These are phyloP conservation scores for Colletotrichum somersetense DNA, from an alignment of 2,329 filamentous ascomycete genomes.

Conservation along the genomic window DNA sequence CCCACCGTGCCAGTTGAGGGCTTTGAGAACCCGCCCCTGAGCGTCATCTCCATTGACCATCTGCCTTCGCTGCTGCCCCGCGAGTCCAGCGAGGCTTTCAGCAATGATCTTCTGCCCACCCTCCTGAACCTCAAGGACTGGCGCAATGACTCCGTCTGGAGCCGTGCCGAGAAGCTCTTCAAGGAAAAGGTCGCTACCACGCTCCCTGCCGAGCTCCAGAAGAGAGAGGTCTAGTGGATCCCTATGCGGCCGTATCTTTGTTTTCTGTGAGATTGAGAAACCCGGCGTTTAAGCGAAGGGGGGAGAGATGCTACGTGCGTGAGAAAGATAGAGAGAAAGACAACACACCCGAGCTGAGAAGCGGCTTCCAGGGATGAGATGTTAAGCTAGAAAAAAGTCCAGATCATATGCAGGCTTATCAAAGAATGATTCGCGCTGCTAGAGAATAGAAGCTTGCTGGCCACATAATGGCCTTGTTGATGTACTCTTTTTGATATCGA, in stretches of 20 bases:
- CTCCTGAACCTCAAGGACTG: slow-evolving; percentile 83
- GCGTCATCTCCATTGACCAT: slow-evolving; percentile 90
- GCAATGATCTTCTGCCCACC: slow-evolving; percentile 80
- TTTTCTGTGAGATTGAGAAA: slow-evolving; percentile 26
- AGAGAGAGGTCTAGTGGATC: slow-evolving; percentile 39
- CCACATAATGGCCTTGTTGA: slow-evolving; percentile 5
- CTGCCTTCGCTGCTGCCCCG: slow-evolving; percentile 85
- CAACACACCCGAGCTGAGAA: slow-evolving; percentile 12
- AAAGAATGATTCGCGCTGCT: neutral
- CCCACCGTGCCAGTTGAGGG: slow-evolving; percentile 84
- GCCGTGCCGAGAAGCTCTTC: slow-evolving; percentile 86
- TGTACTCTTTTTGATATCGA: slow-evolving; percentile 8
- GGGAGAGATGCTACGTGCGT: neutral
- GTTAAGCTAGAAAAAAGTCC: slow-evolving; percentile 26
- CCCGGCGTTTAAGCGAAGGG: slow-evolving; percentile 24
- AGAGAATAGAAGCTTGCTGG: slow-evolving; percentile 5
- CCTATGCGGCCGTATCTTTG: slow-evolving; percentile 34
- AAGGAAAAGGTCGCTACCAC: slow-evolving; percentile 79
- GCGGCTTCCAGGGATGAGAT: neutral
- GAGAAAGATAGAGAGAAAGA: slow-evolving; percentile 3
- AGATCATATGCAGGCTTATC: slow-evolving; percentile 7
- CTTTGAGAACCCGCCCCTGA: slow-evolving; percentile 70
- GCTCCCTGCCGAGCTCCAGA: slow-evolving; percentile 63
- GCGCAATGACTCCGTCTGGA: slow-evolving; percentile 81
- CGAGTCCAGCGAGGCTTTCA: slow-evolving; percentile 90